Evolutionary conservation across 495 filamentous ascomycete genomes (phyloP), one percentile per base, ranked within the genome.

Genomic region (Daldinia concentrica): DNA sequence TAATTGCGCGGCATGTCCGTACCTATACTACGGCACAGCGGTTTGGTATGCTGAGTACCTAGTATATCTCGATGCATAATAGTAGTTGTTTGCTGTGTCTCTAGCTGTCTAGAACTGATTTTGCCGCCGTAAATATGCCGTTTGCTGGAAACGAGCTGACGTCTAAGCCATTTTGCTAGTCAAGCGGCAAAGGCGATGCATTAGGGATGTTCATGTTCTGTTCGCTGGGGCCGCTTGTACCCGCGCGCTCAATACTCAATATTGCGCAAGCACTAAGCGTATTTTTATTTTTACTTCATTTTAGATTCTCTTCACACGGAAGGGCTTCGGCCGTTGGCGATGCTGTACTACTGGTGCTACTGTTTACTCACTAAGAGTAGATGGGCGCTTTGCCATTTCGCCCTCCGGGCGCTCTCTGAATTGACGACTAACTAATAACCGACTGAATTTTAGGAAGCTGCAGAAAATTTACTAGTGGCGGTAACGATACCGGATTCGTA

Each of bases 381-480:
- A 67, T 54, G 59, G 58, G 45, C 54, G 55, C 64, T 50, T 61
- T 26, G 29, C 64, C 55, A 73, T 73, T 51, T 55, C 70, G 65
- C 70, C 70, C 43, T 48, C 59, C 45, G 56, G 54, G 64, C 61
- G 61, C 61, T 68, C 64, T 73, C 61, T 66, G 41, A 73, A 66
- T 69, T 73, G 62, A 50, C 65, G 66, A 69, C 43, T 63, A 34
- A 22, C 19, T 12, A 54, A 39, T 65, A 55, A 69, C 65, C 62
- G 66, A 66, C 66, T 36, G 66, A 66, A 58, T 55, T 52, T 32
- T 66, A 61, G 43, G 54, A 62, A 69, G 62, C 62, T 73, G 71
- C 71, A 73, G 66, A 69, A 68, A 58, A 66, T 54, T 52, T 41
- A 73, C 66, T 73, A 73, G 71, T 73, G 66, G 66, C 71, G 71